These are phyloP conservation scores for Entophlyctis luteolus DNA, from an alignment of 192 early-diverging fungal species.

Conservation along the genomic window DNA sequence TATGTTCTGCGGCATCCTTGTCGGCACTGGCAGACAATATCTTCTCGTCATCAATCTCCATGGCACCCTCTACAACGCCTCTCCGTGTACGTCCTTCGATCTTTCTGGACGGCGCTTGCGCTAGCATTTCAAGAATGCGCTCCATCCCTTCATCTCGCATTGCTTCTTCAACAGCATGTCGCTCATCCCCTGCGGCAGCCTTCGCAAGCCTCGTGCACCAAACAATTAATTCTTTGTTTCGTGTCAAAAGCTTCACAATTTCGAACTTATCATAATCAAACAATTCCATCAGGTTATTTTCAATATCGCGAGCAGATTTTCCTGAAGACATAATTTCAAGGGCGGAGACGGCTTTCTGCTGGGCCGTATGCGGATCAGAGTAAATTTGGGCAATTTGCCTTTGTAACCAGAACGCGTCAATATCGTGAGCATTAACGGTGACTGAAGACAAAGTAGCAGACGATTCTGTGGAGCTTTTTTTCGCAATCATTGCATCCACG, in stretches of 20 bases:
- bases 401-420: slow-evolving; percentile 98
- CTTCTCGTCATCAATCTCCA: slow-evolving; percentile 60
- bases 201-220: slow-evolving; percentile 87
- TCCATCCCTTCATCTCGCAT: slow-evolving; percentile 66
- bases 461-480: slow-evolving; percentile 2
- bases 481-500: slow-evolving; percentile 34
- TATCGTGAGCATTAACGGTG: slow-evolving; percentile 63
- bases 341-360: slow-evolving; percentile 79
- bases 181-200: slow-evolving; percentile 56
- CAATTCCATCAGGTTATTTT: slow-evolving; percentile 93
- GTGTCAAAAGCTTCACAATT: slow-evolving; percentile 81
- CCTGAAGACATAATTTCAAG: slow-evolving; percentile 68
- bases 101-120: slow-evolving; percentile 42
- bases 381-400: slow-evolving; percentile 78
- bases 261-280: slow-evolving; percentile 98
- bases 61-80: slow-evolving; percentile 58
- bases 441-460: neutral
- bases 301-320: slow-evolving; percentile 69
- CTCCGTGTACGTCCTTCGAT: slow-evolving; percentile 59
- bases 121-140: slow-evolving; percentile 71
- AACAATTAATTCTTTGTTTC: slow-evolving; percentile 82
- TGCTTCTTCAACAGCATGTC: slow-evolving; percentile 52
- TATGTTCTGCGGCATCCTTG: slow-evolving; percentile 49
- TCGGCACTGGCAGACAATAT: slow-evolving; percentile 11
- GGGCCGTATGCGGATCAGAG: slow-evolving; percentile 75